These are phyloP conservation scores for Plenodomus lindquistii DNA, from an alignment of 2,329 filamentous ascomycete species.

Conservation along the genomic window DNA sequence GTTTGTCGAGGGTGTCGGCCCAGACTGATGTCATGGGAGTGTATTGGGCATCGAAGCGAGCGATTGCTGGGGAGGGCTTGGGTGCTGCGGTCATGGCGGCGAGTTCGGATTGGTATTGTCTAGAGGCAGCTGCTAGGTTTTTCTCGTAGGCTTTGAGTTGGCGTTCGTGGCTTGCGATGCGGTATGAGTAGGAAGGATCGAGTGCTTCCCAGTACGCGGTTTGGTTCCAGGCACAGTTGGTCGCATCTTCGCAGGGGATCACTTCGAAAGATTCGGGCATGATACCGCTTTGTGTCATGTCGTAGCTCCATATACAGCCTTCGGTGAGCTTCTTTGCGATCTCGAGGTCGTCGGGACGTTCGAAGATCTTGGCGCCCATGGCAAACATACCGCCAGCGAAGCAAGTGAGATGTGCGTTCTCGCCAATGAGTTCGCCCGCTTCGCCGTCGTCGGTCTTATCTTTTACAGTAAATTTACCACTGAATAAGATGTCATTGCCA, in stretches of 20 bases:
- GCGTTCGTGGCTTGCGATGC: constrained; percentile 28
- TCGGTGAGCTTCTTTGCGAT: constrained; percentile 63
- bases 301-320: constrained; percentile 67
- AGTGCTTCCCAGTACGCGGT: constrained; percentile 49
- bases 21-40: constrained; percentile 19
- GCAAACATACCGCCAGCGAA: constrained; percentile 73
- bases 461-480: constrained; percentile 41
- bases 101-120: constrained; percentile 33
- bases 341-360: constrained; percentile 57
- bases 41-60: constrained; percentile 15
- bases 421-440: constrained; percentile 33
- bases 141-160: constrained; percentile 43
- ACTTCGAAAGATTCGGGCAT: constrained; percentile 64
- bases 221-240: constrained; percentile 51
- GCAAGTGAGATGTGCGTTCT: constrained; percentile 67
- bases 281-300: constrained; percentile 59
- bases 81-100: constrained; percentile 30
- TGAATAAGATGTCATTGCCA: constrained; percentile 50
- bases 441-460: constrained; percentile 23
- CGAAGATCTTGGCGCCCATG: constrained; percentile 66
- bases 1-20: constrained; percentile 29
- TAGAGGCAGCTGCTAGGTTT: constrained; percentile 37
- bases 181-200: constrained; percentile 38
- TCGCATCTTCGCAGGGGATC: constrained; percentile 50
- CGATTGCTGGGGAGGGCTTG: constrained; percentile 3